Evolutionary conservation across 495 filamentous ascomycete species (phyloP).

Genomic region (Penicillium psychrofluorescens): DNA sequence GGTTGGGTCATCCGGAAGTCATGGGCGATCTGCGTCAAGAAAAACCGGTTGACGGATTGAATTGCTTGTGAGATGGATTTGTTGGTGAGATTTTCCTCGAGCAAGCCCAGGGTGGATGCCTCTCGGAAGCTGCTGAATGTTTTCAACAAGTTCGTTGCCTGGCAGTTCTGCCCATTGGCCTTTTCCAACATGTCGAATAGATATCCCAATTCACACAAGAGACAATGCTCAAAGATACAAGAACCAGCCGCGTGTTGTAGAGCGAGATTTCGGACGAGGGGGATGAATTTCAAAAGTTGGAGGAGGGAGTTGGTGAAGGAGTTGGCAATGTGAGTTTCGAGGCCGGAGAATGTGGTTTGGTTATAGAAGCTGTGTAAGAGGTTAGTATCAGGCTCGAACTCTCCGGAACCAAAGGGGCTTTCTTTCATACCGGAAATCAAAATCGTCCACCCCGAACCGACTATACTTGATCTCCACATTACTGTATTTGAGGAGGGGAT

Average conservation of each 20-base stretch:
- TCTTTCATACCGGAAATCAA: constrained; percentile 76
- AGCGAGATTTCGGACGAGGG: constrained; percentile 78
- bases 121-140: constrained; percentile 73
- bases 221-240: constrained; percentile 73
- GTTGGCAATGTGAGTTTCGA: constrained; percentile 94
- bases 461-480: constrained; percentile 96
- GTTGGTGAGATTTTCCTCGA: constrained; percentile 74
- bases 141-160: constrained; percentile 93
- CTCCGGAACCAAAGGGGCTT: not conserved
- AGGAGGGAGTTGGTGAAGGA: constrained; percentile 92
- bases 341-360: constrained; percentile 77
- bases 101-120: constrained; percentile 60
- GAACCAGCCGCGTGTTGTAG: constrained; percentile 81
- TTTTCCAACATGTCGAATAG: constrained; percentile 98
- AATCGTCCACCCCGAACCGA: constrained; percentile 94
- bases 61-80: constrained; percentile 65
- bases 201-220: constrained; percentile 92
- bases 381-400: constrained; percentile 1
- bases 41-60: constrained; percentile 68
- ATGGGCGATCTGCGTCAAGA: constrained; percentile 62
- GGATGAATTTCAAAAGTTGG: constrained; percentile 86
- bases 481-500: constrained; percentile 78
- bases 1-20: constrained; percentile 60
- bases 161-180: constrained; percentile 84
- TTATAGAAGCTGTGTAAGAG: constrained; percentile 69